Evolutionary conservation across 1,284 basidiomycete species (phyloP), one percentile per base, ranked within the genome.

Genomic region (Malassezia sympodialis): DNA sequence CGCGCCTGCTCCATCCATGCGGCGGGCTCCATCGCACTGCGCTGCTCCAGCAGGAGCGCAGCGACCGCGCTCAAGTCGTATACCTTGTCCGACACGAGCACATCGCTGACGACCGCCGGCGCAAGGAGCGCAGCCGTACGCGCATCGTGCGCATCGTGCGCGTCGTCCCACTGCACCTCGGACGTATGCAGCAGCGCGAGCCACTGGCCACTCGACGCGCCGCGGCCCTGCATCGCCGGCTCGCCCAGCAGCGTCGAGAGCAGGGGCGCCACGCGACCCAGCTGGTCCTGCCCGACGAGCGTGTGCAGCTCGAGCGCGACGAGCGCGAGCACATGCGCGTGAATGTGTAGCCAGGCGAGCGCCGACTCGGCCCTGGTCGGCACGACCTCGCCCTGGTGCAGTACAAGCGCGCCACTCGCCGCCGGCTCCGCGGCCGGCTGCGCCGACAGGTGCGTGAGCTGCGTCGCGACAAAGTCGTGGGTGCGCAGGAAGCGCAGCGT

Each of bases 221-320:
- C 46, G 57, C 56, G 27, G 49, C 56, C 17, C 55, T 53, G 24
- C 46, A 58, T 64, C 5, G 59, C 53, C 5, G 52, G 55, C 31
- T 57, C 49, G 24, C 64, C 73, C 45, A 75, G 68, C 1, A 75
- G 61, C 0, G 66, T 66, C 0, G 62, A 63, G 0, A 75, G 59
- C 1, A 75, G 63, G 11, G 65, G 55, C 8, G 65, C 58, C 23
- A 76, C 70, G 40, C 68, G 67, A 14, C 69, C 59, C 28, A 59
- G 65, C 61, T 55, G 74, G 0, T 83, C 84, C 63, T 84, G 85
- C 64, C 82, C 84, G 4, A 87, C 86, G 51, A 93, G 80, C 15
- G 88, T 82, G 62, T 93, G 91, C 12, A 96, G 78, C 70, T 98
- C 94, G 24, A 98, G 79, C 0, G 91, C 88, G 7, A 85, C 84